Evolutionary conservation across 148 eudicot species (phyloP), one percentile per base, ranked within the genome.

Genomic region (Nyssa sinensis): DNA sequence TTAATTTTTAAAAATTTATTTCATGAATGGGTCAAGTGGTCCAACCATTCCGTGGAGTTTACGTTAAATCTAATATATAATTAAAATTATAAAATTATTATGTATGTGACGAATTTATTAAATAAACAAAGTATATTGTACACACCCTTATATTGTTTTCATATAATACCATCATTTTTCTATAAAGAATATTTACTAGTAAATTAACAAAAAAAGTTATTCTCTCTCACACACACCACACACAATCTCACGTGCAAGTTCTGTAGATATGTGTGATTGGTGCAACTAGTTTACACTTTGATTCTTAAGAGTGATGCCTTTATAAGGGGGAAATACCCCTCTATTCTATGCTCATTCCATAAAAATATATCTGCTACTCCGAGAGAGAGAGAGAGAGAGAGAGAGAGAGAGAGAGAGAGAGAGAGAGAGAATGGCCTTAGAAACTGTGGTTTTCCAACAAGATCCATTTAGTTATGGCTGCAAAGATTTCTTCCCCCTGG

Each of bases 391-490:
- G n/a, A n/a, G n/a, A n/a, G n/a, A n/a, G n/a, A n/a, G n/a, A n/a
- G n/a, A n/a, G n/a, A n/a, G n/a, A n/a, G n/a, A n/a, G n/a, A n/a
- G 9, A 10, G 17, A 51, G 4, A 62, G 31, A 73, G 34, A 62
- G 37, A 21, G 25, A 72, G 51, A 66, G 19, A 60, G 55, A 25
- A 80, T 85, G 88, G 86, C 86, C 32, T 70, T 80, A 55, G 86
- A 85, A 71, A 62, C 80, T 32, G 76, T 84, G n/a, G 78, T 73
- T 51, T 77, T 67, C 67, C 82, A 78, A 70, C 82, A 83, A 80
- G 82, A 70, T 57, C 84, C 78, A 0, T 77, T 80, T 51, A 37
- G 41, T 12, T 75, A 69, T 49, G 63, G 60, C 47, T 41, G 23
- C 69, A 78, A 70, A 57, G 79, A 82, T 49, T 77, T 58, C 35